Base-by-base conservation (phyloP, 768 basidiomycete species). In the Suillus cothurnatus region DNA sequence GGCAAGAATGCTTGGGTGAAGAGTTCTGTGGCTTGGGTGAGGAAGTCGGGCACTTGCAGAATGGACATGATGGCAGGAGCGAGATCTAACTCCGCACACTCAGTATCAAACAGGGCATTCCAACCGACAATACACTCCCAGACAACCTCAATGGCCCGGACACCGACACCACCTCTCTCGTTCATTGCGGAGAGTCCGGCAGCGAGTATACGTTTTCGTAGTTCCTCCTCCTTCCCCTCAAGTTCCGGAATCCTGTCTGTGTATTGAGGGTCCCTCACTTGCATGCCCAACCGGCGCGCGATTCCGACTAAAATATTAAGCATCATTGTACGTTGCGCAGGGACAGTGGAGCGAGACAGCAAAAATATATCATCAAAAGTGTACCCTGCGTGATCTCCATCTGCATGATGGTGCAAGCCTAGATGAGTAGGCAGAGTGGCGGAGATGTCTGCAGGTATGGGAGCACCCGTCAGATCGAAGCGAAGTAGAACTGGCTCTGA, bases 321-420 rank as follows among this genome's bases (percentile, higher is more conserved):
- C 90, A 96, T 95, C 0, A 86, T 86, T 6, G 90, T 87, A 39
- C 95, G 83, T 72, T 98, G 95, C 6, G 91, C 89, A 15, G 89
- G 87, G 0, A 95, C 90, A 3, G 89, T 94, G 0, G 93, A 95
- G 45, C 93, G 81, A 4, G 88, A 86, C 11, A 96, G 82, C 47
- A 92, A 78, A 53, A 96, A 89, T 4, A 97, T 81, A 66, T 97
- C 95, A 52, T 93, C 89, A 2, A 97, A 79, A 0, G 93, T 95
- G 76, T 97, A 97, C 0, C 95, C 95, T 0, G 95, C 95, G 64
- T 84, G 86, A 38, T 81, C 77, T 6, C 82, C 81, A 63, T 93
- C 88, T 0, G 94, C 90, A 72, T 97, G 95, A 72, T 97, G 95
- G 76, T 98, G 95, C 4, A 97, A 81, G 5, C 95, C 95, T 7